A percentile compares a stretch with the other conserved stretches of the same genome.
phyloP scores from a whole-genome alignment of 805 yeast species.

The Candida lessepsii region DNA sequence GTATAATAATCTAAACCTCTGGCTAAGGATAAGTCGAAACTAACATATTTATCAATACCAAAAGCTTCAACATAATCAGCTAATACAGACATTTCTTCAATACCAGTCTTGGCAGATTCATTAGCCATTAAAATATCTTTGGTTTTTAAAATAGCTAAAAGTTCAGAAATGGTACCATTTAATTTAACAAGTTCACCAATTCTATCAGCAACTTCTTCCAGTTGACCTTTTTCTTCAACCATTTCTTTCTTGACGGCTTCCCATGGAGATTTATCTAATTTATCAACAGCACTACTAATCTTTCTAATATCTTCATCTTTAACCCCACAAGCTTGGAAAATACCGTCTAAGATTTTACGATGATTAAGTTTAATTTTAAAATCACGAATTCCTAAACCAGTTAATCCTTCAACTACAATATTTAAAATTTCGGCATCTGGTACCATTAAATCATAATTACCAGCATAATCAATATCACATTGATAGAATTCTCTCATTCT shows the following conservation, averaged over 20 bases:
- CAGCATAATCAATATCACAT: constrained; percentile 98
- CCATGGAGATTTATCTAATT: constrained; percentile 95
- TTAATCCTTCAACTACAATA: constrained; percentile 80
- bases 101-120: constrained; percentile 75
- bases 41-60: constrained; percentile 61
- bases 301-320: constrained; percentile 90
- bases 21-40: constrained; percentile 92
- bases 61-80: constrained; percentile 82
- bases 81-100: constrained; percentile 73
- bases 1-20: constrained; percentile 98
- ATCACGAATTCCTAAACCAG: constrained; percentile 78
- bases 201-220: constrained; percentile 87
- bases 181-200: constrained; percentile 90
- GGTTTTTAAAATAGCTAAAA: constrained; percentile 51
- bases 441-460: constrained; percentile 87
- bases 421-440: constrained; percentile 92
- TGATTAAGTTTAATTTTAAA: constrained; percentile 93
- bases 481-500: constrained; percentile 99
- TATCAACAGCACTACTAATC: constrained; percentile 93
- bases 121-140: constrained; percentile 62
- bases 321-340: constrained; percentile 93
- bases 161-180: constrained; percentile 70
- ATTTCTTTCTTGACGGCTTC: constrained; percentile 89
- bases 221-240: constrained; percentile 85
- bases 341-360: constrained; percentile 93